A percentile compares a stretch with the other conserved stretches of the same genome.
Conservation (phyloP, 2,329 filamentous ascomycete genomes). For the Phaeomoniella chlamydospora region DNA sequence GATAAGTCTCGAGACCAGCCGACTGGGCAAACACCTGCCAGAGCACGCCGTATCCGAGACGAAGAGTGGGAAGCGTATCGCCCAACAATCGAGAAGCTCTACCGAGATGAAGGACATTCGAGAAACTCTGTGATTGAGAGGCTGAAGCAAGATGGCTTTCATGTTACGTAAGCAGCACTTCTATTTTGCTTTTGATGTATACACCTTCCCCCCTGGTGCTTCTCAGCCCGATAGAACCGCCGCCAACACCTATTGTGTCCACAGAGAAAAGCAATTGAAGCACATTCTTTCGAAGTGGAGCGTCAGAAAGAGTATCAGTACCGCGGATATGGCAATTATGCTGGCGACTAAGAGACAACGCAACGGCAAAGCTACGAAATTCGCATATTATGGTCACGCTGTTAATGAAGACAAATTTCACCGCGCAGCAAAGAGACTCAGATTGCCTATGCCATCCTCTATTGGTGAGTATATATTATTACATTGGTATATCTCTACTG, state of each 20-base stretch:
- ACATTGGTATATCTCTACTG: not conserved
- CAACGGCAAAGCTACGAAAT: conserved; percentile 1
- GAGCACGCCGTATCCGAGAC: not conserved
- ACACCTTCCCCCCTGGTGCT: not conserved
- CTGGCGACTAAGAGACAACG: conserved; percentile 1
- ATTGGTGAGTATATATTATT: not conserved
- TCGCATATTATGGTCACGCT: conserved; percentile 1
- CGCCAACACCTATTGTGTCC: not conserved
- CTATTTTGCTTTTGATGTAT: not conserved
- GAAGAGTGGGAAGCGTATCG: conserved; percentile 1
- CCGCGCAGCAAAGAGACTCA: conserved; percentile 2
- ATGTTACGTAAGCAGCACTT: not conserved
- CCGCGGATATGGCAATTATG: conserved; percentile 1
- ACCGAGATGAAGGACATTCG: not conserved
- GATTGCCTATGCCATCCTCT: not conserved
- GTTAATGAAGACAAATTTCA: conserved; percentile 1
- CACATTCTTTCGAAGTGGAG: conserved; percentile 1
- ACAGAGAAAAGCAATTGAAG: conserved; percentile 3
- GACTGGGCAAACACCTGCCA: not conserved
- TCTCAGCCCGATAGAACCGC: not conserved
- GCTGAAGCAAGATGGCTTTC: not conserved
- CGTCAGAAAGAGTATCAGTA: conserved; percentile 2
- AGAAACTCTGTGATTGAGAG: not conserved
- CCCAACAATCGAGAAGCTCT: not conserved
- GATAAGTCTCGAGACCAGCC: not conserved